Conservation (phyloP, 169 alveolate genomes). For the Eimeria maxima region DNA sequence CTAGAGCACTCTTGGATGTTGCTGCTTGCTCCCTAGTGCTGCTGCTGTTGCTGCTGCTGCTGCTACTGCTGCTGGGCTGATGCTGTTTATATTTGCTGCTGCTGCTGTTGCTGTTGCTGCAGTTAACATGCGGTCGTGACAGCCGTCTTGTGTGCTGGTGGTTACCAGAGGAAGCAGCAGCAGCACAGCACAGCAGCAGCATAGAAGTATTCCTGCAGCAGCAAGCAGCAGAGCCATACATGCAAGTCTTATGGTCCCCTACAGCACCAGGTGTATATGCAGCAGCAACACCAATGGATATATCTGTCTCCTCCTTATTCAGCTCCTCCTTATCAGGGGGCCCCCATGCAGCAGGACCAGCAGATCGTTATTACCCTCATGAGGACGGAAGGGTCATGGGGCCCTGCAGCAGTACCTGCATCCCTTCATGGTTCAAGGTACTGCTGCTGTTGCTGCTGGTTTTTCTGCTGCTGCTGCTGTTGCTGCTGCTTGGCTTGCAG, state of each 20-base stretch:
- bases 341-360: background rate
- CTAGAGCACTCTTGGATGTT: too few relatives aligned
- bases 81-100: background rate
- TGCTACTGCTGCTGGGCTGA: background rate
- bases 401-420: constrained; percentile 24
- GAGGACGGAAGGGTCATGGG: constrained; percentile 65
- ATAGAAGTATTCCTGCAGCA: constrained; percentile 78
- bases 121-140: constrained; percentile 82
- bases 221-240: constrained; percentile 73
- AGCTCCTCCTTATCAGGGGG: background rate
- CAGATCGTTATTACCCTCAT: background rate
- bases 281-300: constrained; percentile 75
- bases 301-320: constrained; percentile 42
- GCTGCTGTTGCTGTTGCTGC: constrained; percentile 57
- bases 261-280: constrained; percentile 78
- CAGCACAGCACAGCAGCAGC: constrained; percentile 72
- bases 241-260: constrained; percentile 78
- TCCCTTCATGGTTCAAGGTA: constrained; percentile 80
- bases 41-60: background rate
- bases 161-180: constrained; percentile 61
- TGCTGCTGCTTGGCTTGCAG: background rate
- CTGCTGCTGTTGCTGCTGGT: background rate
- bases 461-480: constrained; percentile 26
- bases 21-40: background rate
- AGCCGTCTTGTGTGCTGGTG: constrained; percentile 83